These are phyloP conservation scores for Stromatinia cepivora DNA, from an alignment of 2,329 filamentous ascomycete species.

Conservation along the genomic window DNA sequence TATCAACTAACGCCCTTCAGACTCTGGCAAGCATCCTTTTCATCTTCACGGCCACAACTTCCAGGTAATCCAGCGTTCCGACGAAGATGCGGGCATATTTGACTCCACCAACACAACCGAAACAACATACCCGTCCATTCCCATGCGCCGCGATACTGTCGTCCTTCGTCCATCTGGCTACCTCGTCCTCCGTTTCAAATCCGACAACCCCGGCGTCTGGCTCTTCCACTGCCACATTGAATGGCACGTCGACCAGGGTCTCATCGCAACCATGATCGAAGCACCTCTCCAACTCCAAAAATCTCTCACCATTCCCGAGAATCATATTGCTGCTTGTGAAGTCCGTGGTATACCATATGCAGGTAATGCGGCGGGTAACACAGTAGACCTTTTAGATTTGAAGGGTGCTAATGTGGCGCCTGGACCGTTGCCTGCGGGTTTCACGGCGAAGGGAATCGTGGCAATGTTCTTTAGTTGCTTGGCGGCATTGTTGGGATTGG, in stretches of 20 bases:
- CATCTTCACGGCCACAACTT: conserved; percentile 77
- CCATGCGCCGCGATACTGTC: conserved; percentile 68
- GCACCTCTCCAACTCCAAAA: conserved; percentile 40
- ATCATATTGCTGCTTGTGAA: conserved; percentile 59
- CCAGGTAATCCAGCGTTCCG: conserved; percentile 63
- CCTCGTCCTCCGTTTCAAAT: conserved; percentile 65
- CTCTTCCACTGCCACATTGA: conserved; percentile 81
- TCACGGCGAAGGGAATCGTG: conserved; percentile 39
- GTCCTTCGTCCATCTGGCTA: conserved; percentile 65
- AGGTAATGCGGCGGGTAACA: conserved; percentile 78
- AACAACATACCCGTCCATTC: conserved; percentile 52
- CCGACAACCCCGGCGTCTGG: conserved; percentile 70
- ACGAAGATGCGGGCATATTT: conserved; percentile 58
- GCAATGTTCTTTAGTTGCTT: conserved; percentile 39
- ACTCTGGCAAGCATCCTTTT: conserved; percentile 69
- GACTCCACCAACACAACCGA: conserved; percentile 48
- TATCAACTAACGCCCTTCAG: conserved; percentile 39
- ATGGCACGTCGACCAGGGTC: conserved; percentile 71
- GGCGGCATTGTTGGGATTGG: conserved; percentile 37
- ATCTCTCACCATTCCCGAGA: conserved; percentile 56
- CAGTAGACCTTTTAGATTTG: conserved; percentile 61
- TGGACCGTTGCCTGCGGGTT: conserved; percentile 36
- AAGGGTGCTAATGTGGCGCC: conserved; percentile 47
- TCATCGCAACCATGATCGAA: conserved; percentile 58
- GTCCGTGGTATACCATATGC: conserved; percentile 50